Conservation (phyloP, 2,329 filamentous ascomycete genomes). For the Aspergillus piperis region DNA sequence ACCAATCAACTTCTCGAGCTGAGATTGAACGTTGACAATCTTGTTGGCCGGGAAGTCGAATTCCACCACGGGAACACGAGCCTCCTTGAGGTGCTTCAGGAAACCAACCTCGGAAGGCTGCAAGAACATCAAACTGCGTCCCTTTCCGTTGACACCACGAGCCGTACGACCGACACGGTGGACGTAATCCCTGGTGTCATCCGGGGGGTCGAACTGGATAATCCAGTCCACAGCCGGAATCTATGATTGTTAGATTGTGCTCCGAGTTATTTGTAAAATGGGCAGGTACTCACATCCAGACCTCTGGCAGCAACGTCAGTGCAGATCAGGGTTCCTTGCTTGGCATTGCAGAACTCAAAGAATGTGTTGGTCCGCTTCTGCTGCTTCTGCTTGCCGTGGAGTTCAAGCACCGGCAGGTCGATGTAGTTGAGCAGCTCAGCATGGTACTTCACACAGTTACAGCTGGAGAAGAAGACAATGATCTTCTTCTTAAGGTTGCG, state of each 20-base stretch:
- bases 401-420: slow-evolving; percentile 81
- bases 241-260: slow-evolving; percentile 41
- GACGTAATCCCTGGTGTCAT: slow-evolving; percentile 88
- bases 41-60: slow-evolving; percentile 94
- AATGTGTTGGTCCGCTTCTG: slow-evolving; percentile 99
- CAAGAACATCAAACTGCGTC: slow-evolving; percentile 87
- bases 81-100: slow-evolving; percentile 84
- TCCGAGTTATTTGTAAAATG: background rate
- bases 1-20: slow-evolving; percentile 89
- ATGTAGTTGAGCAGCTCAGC: slow-evolving; percentile 96
- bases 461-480: slow-evolving; percentile 93
- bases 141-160: slow-evolving; percentile 77
- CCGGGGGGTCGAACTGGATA: slow-evolving; percentile 90
- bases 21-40: slow-evolving; percentile 85
- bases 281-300: slow-evolving; percentile 65
- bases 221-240: slow-evolving; percentile 97
- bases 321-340: slow-evolving; percentile 85
- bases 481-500: slow-evolving; percentile 93
- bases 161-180: slow-evolving; percentile 96
- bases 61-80: slow-evolving; percentile 89
- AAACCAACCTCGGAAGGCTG: slow-evolving; percentile 92
- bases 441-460: slow-evolving; percentile 94
- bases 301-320: slow-evolving; percentile 96
- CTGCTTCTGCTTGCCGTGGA: slow-evolving; percentile 97
- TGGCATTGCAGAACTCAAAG: slow-evolving; percentile 90